Base-by-base conservation (phyloP, 1,139 yeast genomes). In the Candida albicans region DNA sequence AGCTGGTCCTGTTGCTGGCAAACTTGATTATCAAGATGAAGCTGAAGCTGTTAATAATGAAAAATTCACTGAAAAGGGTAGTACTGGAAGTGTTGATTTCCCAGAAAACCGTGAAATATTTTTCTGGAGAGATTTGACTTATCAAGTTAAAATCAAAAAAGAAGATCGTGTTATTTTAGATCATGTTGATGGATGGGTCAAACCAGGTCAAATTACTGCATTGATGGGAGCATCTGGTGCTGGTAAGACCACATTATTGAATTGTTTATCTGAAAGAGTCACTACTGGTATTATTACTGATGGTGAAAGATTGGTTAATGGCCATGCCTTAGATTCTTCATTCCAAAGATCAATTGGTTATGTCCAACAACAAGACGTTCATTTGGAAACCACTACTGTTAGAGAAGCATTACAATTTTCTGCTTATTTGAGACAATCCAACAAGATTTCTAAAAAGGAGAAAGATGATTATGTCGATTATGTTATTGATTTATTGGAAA, bases 91-190 rank as follows among this genome's bases (percentile, higher is more conserved):
- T 12, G 35, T 26, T 33, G 34, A 27, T 39, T 44, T 31, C 33
- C 52, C 40, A n/a, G 38, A 36, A 35, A 42, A 42, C 9, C 53
- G 38, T 73, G 44, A 82, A 40, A 80, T 82, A 41, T 86, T 86
- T 76, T 89, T 84, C 59, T 87, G 95, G 95, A 79, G 79, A 59
- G 79, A 85, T 57, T 81, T 87, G 39, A 82, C 87, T 50, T 87
- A 85, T 59, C 86, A 84, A 52, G 84, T 87, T 46, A 74, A 81
- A 55, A 80, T 84, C 56, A 84, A 85, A 59, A 60, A 65, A n/a
- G 87, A 78, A 54, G 70, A 77, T 13, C 73, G 89, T 55, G 74
- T 82, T 36, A 75, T 87, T 53, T 70, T 87, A 58, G 73, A 77
- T 55, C 76, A 78, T 50, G 87, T 87, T 44, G 90, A 85, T 60